These are phyloP conservation scores for Eimeria brunetti DNA, from an alignment of 169 alveolate species.

Conservation along the genomic window DNA sequence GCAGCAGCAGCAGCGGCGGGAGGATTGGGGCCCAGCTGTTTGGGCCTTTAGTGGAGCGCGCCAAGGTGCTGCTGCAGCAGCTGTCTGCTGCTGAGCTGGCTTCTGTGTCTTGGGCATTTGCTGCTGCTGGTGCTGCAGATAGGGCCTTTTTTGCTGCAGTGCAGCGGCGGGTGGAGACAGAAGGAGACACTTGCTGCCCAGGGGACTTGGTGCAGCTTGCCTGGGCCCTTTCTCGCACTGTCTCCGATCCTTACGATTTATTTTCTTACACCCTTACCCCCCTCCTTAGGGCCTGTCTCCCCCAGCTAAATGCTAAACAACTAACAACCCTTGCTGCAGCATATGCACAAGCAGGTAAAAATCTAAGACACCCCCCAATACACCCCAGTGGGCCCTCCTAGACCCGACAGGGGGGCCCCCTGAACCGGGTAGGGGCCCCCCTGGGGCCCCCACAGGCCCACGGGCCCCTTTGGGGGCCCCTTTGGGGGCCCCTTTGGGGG, in stretches of 20 bases:
- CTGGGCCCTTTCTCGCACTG: constrained; percentile 65
- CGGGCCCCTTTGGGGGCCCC: too few species aligned
- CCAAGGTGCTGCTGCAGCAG: constrained; percentile 36
- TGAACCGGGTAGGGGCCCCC: too few species aligned
- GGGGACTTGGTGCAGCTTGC: constrained; percentile 73
- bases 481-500: too few species aligned
- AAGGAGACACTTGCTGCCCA: constrained; percentile 35
- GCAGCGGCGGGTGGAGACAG: constrained; percentile 47
- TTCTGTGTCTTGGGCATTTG: constrained; percentile 79
- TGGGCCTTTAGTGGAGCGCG: constrained; percentile 2
- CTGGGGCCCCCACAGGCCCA: too few species aligned
- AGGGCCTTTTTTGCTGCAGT: constrained; percentile 41
- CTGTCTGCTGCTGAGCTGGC: constrained; percentile 74
- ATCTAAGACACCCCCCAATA: neutral
- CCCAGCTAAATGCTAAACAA: constrained; percentile 50
- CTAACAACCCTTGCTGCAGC: constrained; percentile 74
- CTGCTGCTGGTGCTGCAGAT: constrained; percentile 44
- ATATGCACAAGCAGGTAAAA: constrained; percentile 74
- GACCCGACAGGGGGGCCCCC: too few species aligned
- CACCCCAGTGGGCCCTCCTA: neutral
- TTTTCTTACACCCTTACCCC: constrained; percentile 68
- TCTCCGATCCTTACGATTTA: constrained; percentile 18
- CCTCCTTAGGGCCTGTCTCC: constrained; percentile 56
- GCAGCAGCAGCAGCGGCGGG: too few species aligned
- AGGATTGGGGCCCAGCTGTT: neutral